Base-by-base conservation (phyloP, 805 yeast genomes). In the Candida koratica region DNA sequence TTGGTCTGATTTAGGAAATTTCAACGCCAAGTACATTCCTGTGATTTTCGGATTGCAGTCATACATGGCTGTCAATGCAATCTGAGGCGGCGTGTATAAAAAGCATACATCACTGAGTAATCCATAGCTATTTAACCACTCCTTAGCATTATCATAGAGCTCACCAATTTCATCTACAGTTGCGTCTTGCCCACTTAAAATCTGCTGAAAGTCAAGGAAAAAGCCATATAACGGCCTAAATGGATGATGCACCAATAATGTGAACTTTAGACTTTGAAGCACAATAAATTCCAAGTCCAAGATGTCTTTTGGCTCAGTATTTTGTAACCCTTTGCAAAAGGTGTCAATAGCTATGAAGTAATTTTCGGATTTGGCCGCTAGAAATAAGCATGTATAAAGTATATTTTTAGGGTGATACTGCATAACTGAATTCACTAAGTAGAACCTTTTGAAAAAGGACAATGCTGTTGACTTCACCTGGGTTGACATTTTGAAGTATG, bases 311-410 rank as follows among this genome's bases (percentile, higher is more conserved):
- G 83, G 79, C 24, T 78, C 75, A 1, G 84, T 75, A 36, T 81
- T 81, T 11, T 77, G 78, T 14, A 90, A 73, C 31, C 82, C 74
- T 37, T 75, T 73, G 37, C 85, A 79, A 54, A 90, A 89, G 8
- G 84, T 73, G 28, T 83, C 82, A 41, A 90, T 84, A 17, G 95
- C 77, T 19, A 93, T 82, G 60, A 89, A 90, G 56, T 77, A 81
- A 60, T 93, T 90, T 52, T 93, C 98, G 12, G 89, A 77, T 59
- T 93, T 93, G 28, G 96, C 89, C 5, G 97, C 96, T 22, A 93
- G 64, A 55, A 88, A 93, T 9, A 93, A 73, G 44, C 95, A 82
- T 5, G 70, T 61, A 43, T 61, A 73, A 60, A 93, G 69, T 13
- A 93, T 71, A 41, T 79, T 74, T 51, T 85, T 84, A 8, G 98